Percentiles rank a stretch among this genome's conserved stretches.
Evolutionary conservation across 23 red algal species (phyloP).

Genomic region (Gracilaria gracilis): DNA sequence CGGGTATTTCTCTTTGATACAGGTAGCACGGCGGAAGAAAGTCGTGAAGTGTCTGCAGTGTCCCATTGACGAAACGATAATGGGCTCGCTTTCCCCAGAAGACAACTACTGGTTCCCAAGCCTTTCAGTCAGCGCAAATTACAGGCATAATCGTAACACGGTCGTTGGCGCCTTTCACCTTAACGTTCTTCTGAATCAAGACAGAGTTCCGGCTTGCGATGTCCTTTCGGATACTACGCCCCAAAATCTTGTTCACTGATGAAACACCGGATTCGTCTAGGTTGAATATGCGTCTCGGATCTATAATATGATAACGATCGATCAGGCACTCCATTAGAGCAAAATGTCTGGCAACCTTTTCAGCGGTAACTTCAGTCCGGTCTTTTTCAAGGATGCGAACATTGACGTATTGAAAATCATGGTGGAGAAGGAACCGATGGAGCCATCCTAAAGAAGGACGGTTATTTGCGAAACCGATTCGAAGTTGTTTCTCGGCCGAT

Average conservation of each 20-base stretch:
- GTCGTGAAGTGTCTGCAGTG: not conserved
- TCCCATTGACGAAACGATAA: not conserved
- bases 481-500: not conserved
- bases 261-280: too few species aligned
- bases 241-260: too few species aligned
- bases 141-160: constrained; percentile 18
- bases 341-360: too few species aligned
- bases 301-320: too few species aligned
- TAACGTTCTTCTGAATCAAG: not conserved
- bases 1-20: constrained; percentile 15
- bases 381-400: not conserved
- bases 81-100: not conserved
- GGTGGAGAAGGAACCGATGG: not conserved
- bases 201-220: not conserved
- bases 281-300: too few species aligned
- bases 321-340: too few species aligned
- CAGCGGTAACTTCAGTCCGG: not conserved
- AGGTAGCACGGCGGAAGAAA: not conserved
- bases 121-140: not conserved
- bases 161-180: not conserved
- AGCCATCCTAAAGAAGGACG: not conserved
- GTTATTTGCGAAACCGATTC: not conserved
- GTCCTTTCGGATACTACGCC: too few species aligned
- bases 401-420: not conserved
- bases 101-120: not conserved